phyloP scores from a whole-genome alignment of 2,329 filamentous ascomycete genomes.

The Fusarium buharicum region DNA sequence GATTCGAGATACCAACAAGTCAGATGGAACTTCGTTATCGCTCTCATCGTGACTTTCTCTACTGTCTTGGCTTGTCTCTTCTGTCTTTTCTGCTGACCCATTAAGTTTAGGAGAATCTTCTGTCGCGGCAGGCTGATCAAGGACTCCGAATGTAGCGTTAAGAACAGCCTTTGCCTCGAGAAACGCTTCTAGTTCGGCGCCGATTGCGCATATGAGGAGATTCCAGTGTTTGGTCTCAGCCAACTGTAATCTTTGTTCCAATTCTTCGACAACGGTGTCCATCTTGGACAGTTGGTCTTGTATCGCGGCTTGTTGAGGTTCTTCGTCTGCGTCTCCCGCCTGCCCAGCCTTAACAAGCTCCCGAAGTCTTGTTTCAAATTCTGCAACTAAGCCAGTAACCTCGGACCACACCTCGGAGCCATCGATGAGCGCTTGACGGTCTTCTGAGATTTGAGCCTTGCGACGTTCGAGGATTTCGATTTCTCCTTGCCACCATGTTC shows the following conservation, averaged over 20 bases:
- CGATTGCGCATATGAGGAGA: constrained; percentile 77
- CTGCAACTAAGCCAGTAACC: constrained; percentile 66
- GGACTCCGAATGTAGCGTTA: constrained; percentile 31
- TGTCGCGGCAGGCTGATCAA: constrained; percentile 16
- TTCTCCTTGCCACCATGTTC: constrained; percentile 75
- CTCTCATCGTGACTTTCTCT: constrained; percentile 46
- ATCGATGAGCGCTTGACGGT: constrained; percentile 73
- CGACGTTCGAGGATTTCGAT: constrained; percentile 64
- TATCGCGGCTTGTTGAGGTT: constrained; percentile 53
- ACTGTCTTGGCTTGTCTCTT: constrained; percentile 1
- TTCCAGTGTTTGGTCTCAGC: constrained; percentile 76
- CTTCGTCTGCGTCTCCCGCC: constrained; percentile 48
- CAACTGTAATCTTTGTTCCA: constrained; percentile 64
- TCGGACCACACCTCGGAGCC: constrained; percentile 75
- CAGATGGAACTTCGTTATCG: constrained; percentile 57
- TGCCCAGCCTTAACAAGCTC: constrained; percentile 58
- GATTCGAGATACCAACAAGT: constrained; percentile 51
- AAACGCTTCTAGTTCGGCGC: constrained; percentile 77
- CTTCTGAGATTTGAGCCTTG: constrained; percentile 66
- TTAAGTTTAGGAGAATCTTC: constrained; percentile 7
- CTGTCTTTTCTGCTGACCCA: not conserved
- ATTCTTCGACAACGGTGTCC: constrained; percentile 62
- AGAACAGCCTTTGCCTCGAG: constrained; percentile 68
- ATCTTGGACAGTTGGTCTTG: constrained; percentile 65
- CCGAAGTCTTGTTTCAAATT: constrained; percentile 73